Evolutionary conservation across 208 protist genomes (phyloP).

Genomic region (Entamoeba histolytica): DNA sequence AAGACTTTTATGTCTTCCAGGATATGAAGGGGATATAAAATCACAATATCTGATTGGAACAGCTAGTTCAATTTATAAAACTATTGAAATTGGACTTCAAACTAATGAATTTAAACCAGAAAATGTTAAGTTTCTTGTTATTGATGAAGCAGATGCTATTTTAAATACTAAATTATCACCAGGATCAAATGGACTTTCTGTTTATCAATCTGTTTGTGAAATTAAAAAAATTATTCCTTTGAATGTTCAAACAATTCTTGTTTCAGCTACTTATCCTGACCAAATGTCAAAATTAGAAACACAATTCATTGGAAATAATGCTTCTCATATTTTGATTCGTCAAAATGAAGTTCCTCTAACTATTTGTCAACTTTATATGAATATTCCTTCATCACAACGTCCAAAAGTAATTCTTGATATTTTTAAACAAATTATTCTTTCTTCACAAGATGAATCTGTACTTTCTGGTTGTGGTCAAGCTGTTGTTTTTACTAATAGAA

Average conservation of each 20-base stretch:
- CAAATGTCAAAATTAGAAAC: neutral
- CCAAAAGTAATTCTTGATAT: conserved; percentile 77
- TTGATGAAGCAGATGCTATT: neutral
- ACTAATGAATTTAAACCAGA: neutral
- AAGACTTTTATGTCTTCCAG: neutral
- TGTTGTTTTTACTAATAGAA: conserved; percentile 97
- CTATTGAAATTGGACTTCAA: neutral
- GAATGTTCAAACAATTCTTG: neutral
- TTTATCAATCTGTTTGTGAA: neutral
- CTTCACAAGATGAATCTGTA: conserved; percentile 12
- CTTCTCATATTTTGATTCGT: neutral
- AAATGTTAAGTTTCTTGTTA: neutral
- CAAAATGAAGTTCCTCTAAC: neutral
- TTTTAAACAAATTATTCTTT: conserved; percentile 58
- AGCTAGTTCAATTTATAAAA: neutral
- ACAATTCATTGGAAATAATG: neutral
- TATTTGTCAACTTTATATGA: neutral
- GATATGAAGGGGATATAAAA: neutral
- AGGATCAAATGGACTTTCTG: neutral
- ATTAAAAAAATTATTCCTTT: neutral
- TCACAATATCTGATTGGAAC: neutral
- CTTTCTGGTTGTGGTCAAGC: conserved; percentile 36
- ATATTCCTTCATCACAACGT: conserved; percentile 73
- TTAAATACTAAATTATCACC: neutral
- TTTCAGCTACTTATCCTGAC: neutral